phyloP scores from a whole-genome alignment of 805 yeast genomes.

The Phaffomyces opuntiae region DNA sequence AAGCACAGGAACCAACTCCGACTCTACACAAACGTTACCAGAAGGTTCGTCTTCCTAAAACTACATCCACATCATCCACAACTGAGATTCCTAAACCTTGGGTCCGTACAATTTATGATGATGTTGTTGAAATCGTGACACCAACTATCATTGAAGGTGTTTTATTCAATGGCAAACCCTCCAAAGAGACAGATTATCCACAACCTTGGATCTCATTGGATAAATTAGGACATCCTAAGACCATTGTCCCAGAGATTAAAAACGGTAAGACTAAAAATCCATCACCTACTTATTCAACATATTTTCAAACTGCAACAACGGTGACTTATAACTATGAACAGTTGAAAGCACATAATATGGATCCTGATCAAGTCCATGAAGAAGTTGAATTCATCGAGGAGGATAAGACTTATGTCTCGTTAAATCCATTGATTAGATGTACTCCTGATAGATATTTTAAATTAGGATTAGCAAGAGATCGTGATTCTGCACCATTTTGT shows the following conservation, averaged over 20 bases:
- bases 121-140: constrained; percentile 56
- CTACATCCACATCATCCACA: constrained; percentile 28
- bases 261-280: constrained; percentile 63
- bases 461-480: constrained; percentile 53
- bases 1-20: not conserved
- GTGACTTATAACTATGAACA: constrained; percentile 50
- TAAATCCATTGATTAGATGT: constrained; percentile 80
- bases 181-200: constrained; percentile 49
- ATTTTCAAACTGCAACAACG: constrained; percentile 66
- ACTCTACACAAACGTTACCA: constrained; percentile 21
- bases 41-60: constrained; percentile 24
- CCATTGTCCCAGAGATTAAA: constrained; percentile 68
- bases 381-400: constrained; percentile 56
- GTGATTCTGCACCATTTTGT: constrained; percentile 74
- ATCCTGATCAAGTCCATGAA: constrained; percentile 46
- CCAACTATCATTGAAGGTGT: constrained; percentile 58
- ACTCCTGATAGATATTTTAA: constrained; percentile 68
- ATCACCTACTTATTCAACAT: constrained; percentile 68
- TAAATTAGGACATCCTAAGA: constrained; percentile 72
- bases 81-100: constrained; percentile 51
- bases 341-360: constrained; percentile 68
- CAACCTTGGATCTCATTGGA: constrained; percentile 78
- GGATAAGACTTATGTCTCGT: constrained; percentile 61
- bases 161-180: constrained; percentile 42
- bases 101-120: constrained; percentile 61